Base-by-base conservation (phyloP, 2,329 filamentous ascomycete species). In the Capronia epimyces region DNA sequence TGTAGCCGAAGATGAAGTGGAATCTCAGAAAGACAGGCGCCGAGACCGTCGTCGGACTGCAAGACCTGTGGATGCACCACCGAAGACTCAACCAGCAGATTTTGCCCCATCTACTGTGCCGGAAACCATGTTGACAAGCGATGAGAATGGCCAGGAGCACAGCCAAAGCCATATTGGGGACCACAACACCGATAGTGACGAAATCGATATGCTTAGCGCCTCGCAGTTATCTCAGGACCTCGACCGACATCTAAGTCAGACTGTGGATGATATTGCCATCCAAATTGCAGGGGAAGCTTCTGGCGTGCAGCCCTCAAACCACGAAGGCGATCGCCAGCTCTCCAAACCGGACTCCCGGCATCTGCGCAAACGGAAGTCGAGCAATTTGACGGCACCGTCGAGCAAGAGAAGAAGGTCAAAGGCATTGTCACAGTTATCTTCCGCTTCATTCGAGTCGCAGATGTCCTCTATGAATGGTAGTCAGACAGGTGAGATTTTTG, bases 161-260 rank as follows among this genome's bases (percentile, higher is more conserved):
- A 10, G 13, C 1, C 10, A 25, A 25, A 42, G 27, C 22, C 15
- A 45, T 12, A 18, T 7, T 20, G 29, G 16, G 13, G 21, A 9
- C n/a, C 24, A 27, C 40, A 39, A 31, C 37, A 52, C 34, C 12
- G 68, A 66, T 41, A 66, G 66, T 32, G 69, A 73, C 50, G 68
- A 73, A 24, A 63, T 70, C 52, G 71, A 74, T 41, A 64, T 66
- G 10, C 68, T 73, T 50, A 66, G 71, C 49, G 71, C 69, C 9
- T 73, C 71, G 16, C 71, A 74, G 53, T 61, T 74, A 4, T 69
- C 68, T 46, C 68, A 72, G 52, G 71, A 73, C 53, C 59, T 74
- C 36, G 69, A 69, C 16, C 52, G 50, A 36, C 52, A 57, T 22
- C 13, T 57, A 10, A 49, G 46, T 39, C 41, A 53, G 42, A 43